A percentile compares a stretch with the other conserved stretches of the same genome.
These are phyloP conservation scores for Termitomyces sp. DNA, from an alignment of 768 basidiomycete species.

Conservation along the genomic window DNA sequence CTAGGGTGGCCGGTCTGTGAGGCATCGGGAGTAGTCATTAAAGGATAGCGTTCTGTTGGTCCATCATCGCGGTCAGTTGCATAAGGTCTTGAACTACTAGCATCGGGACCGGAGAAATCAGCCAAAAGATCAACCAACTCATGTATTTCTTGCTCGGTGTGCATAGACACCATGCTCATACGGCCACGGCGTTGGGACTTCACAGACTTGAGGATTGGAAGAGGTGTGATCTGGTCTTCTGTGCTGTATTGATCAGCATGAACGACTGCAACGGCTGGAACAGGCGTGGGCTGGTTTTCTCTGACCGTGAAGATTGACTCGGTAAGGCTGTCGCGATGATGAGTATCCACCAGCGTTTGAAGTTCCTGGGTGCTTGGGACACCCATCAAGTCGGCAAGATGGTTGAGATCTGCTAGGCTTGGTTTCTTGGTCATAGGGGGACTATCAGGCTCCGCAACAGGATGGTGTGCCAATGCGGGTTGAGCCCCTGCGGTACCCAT, in stretches of 20 bases:
- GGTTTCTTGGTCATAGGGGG: not conserved
- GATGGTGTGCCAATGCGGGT: not conserved
- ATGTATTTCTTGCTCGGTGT: conserved; percentile 44
- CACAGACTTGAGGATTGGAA: conserved; percentile 17
- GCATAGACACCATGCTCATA: conserved; percentile 38
- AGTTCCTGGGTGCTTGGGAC: conserved; percentile 6
- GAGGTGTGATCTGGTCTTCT: conserved; percentile 19
- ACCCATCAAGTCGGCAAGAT: conserved; percentile 8
- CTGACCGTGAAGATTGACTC: not conserved
- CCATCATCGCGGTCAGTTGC: not conserved
- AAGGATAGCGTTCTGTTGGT: not conserved
- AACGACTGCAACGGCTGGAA: not conserved
- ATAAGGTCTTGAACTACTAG: not conserved
- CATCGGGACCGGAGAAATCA: conserved; percentile 13
- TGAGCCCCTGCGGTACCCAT: not conserved
- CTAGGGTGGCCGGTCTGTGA: not conserved
- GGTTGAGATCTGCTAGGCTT: conserved; percentile 1
- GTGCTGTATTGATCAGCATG: not conserved
- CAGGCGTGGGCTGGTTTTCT: not conserved
- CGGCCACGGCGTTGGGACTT: conserved; percentile 24
- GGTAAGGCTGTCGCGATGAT: not conserved
- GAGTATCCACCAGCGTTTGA: not conserved
- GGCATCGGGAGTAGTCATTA: conserved; percentile 1
- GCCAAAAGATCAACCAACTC: conserved; percentile 45
- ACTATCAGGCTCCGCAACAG: not conserved